These are phyloP conservation scores for Lathyrus sativus DNA, from an alignment of 306 rosid species.

Conservation along the genomic window DNA sequence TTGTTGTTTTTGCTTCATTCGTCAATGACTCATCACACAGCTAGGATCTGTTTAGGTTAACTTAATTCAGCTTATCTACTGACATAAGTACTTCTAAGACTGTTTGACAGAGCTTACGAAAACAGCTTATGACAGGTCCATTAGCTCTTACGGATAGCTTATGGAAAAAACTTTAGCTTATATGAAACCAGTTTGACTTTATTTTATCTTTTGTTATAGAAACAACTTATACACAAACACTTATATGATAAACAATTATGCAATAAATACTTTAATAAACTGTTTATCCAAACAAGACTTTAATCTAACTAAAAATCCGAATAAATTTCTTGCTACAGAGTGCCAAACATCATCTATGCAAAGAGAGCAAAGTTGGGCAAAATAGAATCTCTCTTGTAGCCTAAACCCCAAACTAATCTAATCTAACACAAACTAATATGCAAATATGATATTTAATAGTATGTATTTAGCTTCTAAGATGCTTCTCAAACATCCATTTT, in stretches of 20 bases:
- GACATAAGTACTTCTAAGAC: not conserved
- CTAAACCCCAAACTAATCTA: slow-evolving; percentile 22
- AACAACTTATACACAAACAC: not conserved
- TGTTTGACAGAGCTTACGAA: not conserved
- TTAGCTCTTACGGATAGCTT: not conserved
- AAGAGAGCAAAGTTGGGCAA: slow-evolving; percentile 23
- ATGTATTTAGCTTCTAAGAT: slow-evolving; percentile 6
- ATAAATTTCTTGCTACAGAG: slow-evolving; percentile 5
- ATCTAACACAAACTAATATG: slow-evolving; percentile 12
- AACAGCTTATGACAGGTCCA: not conserved
- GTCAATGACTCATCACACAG: slow-evolving; percentile 5
- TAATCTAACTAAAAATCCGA: slow-evolving; percentile 3
- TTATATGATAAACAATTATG: not conserved
- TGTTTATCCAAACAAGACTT: not conserved
- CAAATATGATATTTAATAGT: slow-evolving; percentile 6
- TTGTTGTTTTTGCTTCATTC: slow-evolving; percentile 17
- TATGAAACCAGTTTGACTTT: not conserved
- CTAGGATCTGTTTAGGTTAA: not conserved
- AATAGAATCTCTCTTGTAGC: slow-evolving; percentile 14
- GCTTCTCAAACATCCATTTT: slow-evolving; percentile 25
- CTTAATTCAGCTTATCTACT: not conserved
- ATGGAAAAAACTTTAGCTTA: not conserved
- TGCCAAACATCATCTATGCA: slow-evolving; percentile 27
- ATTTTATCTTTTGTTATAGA: not conserved
- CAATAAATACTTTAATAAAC: not conserved